Conservation (phyloP, 768 basidiomycete genomes). For the Jaapia argillacea region DNA sequence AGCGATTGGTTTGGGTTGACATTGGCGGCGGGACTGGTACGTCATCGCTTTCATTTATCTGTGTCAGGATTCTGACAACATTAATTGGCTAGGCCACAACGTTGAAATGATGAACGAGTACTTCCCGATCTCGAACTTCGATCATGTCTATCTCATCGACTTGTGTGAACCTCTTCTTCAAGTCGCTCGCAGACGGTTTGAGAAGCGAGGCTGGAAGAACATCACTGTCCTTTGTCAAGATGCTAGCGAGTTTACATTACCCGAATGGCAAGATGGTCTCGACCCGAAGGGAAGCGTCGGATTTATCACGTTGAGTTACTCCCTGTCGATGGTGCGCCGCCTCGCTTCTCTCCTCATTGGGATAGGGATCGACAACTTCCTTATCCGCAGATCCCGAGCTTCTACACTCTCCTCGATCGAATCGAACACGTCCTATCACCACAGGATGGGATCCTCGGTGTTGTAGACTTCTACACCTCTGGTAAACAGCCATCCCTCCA, state of each 20-base stretch:
- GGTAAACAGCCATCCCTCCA: conserved; percentile 43
- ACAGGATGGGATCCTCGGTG: conserved; percentile 46
- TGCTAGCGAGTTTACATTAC: conserved; percentile 55
- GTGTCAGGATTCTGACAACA: conserved; percentile 53
- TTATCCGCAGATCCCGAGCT: conserved; percentile 41
- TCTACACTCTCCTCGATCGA: conserved; percentile 57
- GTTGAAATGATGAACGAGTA: conserved; percentile 64
- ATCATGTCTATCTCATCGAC: conserved; percentile 63
- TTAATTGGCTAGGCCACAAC: conserved; percentile 37
- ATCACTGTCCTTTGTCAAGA: conserved; percentile 66
- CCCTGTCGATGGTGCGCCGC: conserved; percentile 28
- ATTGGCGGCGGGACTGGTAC: conserved; percentile 66
- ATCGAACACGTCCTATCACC: conserved; percentile 56
- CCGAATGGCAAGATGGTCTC: conserved; percentile 38
- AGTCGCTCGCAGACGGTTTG: conserved; percentile 60
- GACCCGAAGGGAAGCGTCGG: conserved; percentile 47
- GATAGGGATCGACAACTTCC: conserved; percentile 41
- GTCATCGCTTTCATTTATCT: conserved; percentile 26
- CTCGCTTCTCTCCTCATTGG: conserved; percentile 28
- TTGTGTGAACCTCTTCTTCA: conserved; percentile 64
- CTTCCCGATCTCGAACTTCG: conserved; percentile 47
- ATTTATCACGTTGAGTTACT: conserved; percentile 26
- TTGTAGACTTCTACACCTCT: conserved; percentile 69
- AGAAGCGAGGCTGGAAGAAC: conserved; percentile 60
- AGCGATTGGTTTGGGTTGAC: conserved; percentile 65